Base-by-base conservation (phyloP, 2,329 filamentous ascomycete genomes). In the Hypoxylon sp. region DNA sequence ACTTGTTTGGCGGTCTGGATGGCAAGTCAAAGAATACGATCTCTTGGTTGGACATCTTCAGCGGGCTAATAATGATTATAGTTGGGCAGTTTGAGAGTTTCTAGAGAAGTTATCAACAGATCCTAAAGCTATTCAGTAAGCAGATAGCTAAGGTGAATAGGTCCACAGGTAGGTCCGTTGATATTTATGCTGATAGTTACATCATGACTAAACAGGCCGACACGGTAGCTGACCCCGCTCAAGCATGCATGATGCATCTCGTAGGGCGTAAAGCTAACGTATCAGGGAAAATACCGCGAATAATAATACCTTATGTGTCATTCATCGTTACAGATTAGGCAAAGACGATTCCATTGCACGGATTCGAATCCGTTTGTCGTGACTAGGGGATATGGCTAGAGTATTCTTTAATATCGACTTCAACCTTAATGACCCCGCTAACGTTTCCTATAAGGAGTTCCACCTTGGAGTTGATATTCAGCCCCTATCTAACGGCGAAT, bases 11-110 rank as follows among this genome's bases (percentile, higher is more conserved):
- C 19, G 79, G 77, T 73, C 81, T 84, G 76, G 82, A 88, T 2
- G 89, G 85, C 2, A 92, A 76, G 74, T 92, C 90, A 70, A 87
- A 91, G 1, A 92, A 75, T 7, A 85, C 78, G 37, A 90, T 79
- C 45, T 80, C 66, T 2, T 68, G 57, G 48, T 43, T 27, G 16
- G 71, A 59, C 73, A 75, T 75, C 37, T 54, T 37, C 32, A 55
- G 29, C 23, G 9, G 23, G 9, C 25, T 23, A 12, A 53, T 32
- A 29, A 16, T 30, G 47, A 53, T 12, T n/a, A 61, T 46, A 50
- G 7, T 7, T 41, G 16, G 27, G 32, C 34, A 48, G 7, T 27
- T 25, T 34, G 6, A 5, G 32, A 41, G 41, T 41, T 41, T 4
- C 19, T 41, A 47, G 23, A 41, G 9, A 25, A 46, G 12, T 9